Base-by-base conservation (phyloP, 2,329 filamentous ascomycete genomes). In the Aphanocladium album region DNA sequence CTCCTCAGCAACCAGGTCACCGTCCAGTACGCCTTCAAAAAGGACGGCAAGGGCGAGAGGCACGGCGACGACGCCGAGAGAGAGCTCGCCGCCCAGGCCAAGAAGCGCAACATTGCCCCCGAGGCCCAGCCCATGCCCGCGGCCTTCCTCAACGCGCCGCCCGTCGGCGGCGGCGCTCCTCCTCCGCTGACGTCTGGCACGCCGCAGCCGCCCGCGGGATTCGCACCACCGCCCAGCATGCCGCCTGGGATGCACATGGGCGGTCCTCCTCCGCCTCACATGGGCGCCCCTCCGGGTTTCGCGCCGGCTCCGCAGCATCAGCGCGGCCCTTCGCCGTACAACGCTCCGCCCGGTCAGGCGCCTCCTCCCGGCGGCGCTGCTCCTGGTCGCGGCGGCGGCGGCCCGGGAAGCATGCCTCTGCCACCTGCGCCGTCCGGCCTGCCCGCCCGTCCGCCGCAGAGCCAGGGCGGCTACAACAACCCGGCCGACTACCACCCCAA, bases 21-120 rank as follows among this genome's bases (percentile, higher is more conserved):
- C 2, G 95, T 99, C 49, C 93, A 98, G 76, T 99, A 98, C 74
- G 95, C 95, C 43, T 98, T 96, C 83, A 99, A 99, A 82, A 98
- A 98, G 77, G 95, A 99, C 70, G 95, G 95, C 67, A 96, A 96
- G 78, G 93, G 93, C 68, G 93, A 98, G 77, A 83, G 95, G 62
- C 95, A 99, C 72, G 95, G 95, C 68, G 95, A 99, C 73, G 85
- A 92, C 68, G 95, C 95, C 33, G 95, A 99, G 77, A 83, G 95
- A 70, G 89, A 91, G 79, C 84, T 99, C 51, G 95, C 95, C 33
- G 88, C 89, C 30, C 90, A 97, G 76, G 95, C 93, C 61, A 93
- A 93, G 77, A 93, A 93, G 72, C 91, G 97, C 74, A 96, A 96
- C 69, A 90, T 99, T 63, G 85, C 91, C 57, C 89, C 92, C 39